Base-by-base conservation (phyloP, 345 rosid genomes). In the Eucalyptus erythrocorys region DNA sequence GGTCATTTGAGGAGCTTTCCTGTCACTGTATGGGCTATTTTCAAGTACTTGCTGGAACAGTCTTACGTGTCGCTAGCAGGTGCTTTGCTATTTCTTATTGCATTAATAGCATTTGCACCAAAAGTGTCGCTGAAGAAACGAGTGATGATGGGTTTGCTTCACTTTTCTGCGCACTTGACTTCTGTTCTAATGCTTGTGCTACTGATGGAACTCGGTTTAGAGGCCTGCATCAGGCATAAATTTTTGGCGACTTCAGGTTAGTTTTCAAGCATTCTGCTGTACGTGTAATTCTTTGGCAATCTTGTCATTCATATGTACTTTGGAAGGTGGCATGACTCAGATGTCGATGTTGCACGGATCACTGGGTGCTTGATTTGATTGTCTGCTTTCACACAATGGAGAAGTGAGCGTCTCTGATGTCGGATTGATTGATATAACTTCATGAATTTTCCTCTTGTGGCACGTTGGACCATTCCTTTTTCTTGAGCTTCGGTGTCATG, bases 161-260 rank as follows among this genome's bases (percentile, higher is more conserved):
- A 98, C 94, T 97, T 97, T 89, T 90, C 93, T 86, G 94, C 99
- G 37, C 99, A 98, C 94, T 94, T 98, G 87, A 92, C 96, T 68
- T 94, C 99, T 32, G 99, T 99, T 88, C 88, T 97, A 66, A 93
- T 98, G 92, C 98, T 98, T 90, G 95, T 96, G 99, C 89, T 98
- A 95, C 94, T 98, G 88, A 85, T 98, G 93, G 99, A 98, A 90
- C 89, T 98, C 91, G 99, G 99, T 89, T 90, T 97, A 57, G 97
- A 98, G 93, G 95, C 95, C 21, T 98, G 99, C 88, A 94, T 97
- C 89, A 93, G 93, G 89, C 99, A 98, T 94, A 95, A 98, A 48
- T 94, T 98, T 10, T 94, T 98, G 50, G 99, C 99, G 90, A 98
- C 97, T 81, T 98, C 99, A 85, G 99, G 99, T 94, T 88, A 89